Base-by-base conservation (phyloP, 176 grass and related monocot species). In the Musa troglodytarum region DNA sequence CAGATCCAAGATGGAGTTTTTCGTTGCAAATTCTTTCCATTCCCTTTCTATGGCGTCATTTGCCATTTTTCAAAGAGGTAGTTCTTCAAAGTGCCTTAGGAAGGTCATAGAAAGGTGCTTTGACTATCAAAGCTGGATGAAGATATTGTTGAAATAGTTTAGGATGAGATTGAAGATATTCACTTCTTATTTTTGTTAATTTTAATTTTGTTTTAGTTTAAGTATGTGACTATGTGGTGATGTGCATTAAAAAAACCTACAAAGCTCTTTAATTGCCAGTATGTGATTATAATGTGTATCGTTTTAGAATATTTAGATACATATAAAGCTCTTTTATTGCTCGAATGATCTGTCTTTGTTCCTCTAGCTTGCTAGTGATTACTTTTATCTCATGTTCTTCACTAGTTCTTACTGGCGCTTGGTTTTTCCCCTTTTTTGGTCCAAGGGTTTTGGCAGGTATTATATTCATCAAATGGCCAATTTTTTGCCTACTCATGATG, bases 51-150 rank as follows among this genome's bases (percentile, higher is more conserved):
- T 99, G 95, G 95, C 88, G 84, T 84, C 90, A 84, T 74, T 76
- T 99, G 34, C 78, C 88, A 15, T 83, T 89, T 28, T 88, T 99
- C 68, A 99, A 99, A 85, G 92, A 94, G 90, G 95, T 94, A 79
- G 79, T 54, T 54, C 53, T 63, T 65, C 20, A 52, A 50, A 28
- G n/a, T 22, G 0, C 17, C 34, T 50, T 81, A 17, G 49, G 12
- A 77, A 75, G 13, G 9, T 20, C 8, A 14, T 50, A 8, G 15
- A 19, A 51, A 43, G 43, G 16, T 21, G 29, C 68, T 70, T 12
- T 14, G n/a, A 51, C 10, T 43, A 70, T 2, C 8, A 70, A 70
- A 9, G 11, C 10, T 50, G 17, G 43, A 50, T 70, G 1, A 19
- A 50, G 3, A 26, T 65, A 26, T 26, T 28, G 23, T 11, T 28